Percentiles rank a stretch among this genome's conserved stretches.
phyloP scores from a whole-genome alignment of 1,284 basidiomycete species.

The Cutaneotrichosporon sp. region DNA sequence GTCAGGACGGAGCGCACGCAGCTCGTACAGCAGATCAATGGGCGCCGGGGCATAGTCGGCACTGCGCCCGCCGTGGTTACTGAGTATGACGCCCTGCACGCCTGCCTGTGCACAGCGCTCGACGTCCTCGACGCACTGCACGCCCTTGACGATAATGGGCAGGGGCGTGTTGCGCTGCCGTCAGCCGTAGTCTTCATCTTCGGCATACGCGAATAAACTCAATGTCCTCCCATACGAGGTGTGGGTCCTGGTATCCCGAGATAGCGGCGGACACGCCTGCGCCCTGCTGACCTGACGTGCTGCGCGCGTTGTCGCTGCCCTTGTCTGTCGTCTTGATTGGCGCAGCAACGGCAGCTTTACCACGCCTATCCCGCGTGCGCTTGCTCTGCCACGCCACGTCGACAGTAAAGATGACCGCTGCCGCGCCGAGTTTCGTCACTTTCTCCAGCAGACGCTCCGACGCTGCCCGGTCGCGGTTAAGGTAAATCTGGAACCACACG shows the following conservation, averaged over 20 bases:
- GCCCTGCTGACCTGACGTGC: not conserved
- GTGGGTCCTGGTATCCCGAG: slow-evolving; percentile 51
- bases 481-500: slow-evolving; percentile 80
- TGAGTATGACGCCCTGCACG: slow-evolving; percentile 51
- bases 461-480: slow-evolving; percentile 64
- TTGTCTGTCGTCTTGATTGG: not conserved
- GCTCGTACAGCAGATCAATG: slow-evolving; percentile 50
- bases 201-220: slow-evolving; percentile 45
- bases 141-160: slow-evolving; percentile 52
- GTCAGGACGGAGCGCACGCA: slow-evolving; percentile 50
- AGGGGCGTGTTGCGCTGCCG: slow-evolving; percentile 47
- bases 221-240: slow-evolving; percentile 49
- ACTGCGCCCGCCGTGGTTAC: slow-evolving; percentile 32
- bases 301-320: not conserved
- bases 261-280: slow-evolving; percentile 49
- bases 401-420: slow-evolving; percentile 84
- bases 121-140: slow-evolving; percentile 54
- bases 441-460: slow-evolving; percentile 61
- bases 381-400: slow-evolving; percentile 85
- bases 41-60: slow-evolving; percentile 48
- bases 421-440: slow-evolving; percentile 49
- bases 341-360: slow-evolving; percentile 31
- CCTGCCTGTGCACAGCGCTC: slow-evolving; percentile 52
- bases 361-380: slow-evolving; percentile 66
- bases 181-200: slow-evolving; percentile 29